Conservation (phyloP, 495 filamentous ascomycete species). For the Rhypophila decipiens region DNA sequence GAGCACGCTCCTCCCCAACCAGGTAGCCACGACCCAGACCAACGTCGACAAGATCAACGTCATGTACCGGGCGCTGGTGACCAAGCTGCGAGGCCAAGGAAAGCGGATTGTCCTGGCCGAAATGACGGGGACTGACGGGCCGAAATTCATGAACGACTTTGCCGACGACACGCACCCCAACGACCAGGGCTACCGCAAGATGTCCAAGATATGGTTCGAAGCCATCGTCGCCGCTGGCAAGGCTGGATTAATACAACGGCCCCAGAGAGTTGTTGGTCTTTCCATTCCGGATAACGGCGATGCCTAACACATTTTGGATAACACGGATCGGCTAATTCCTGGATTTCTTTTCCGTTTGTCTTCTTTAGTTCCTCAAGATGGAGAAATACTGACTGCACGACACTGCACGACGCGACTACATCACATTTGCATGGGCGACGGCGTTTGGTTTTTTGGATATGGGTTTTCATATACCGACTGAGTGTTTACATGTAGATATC, state of each 20-base stretch:
- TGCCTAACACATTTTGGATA: too few species aligned
- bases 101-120: conserved; percentile 41
- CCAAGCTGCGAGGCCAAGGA: conserved; percentile 20
- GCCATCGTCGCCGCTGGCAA: conserved; percentile 29
- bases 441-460: too few species aligned
- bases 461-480: too few species aligned
- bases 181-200: conserved; percentile 44
- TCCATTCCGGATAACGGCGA: conserved; percentile 16
- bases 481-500: too few species aligned
- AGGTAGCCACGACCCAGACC: conserved; percentile 10
- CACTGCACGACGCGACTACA: too few species aligned
- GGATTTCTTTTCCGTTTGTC: too few species aligned
- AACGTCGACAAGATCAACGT: conserved; percentile 31
- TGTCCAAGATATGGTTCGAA: conserved; percentile 47
- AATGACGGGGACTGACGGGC: conserved; percentile 30
- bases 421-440: too few species aligned
- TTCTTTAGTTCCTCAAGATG: too few species aligned
- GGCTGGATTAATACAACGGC: conserved; percentile 17
- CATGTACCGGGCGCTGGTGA: conserved; percentile 30
- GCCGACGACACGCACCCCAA: conserved; percentile 45
- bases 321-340: too few species aligned
- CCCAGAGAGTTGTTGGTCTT: conserved; percentile 17
- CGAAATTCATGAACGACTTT: conserved; percentile 26
- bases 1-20: conserved; percentile 43
- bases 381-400: too few species aligned